Evolutionary conservation across 2,329 filamentous ascomycete species (phyloP).

Genomic region (Hypocrella siamensis): DNA sequence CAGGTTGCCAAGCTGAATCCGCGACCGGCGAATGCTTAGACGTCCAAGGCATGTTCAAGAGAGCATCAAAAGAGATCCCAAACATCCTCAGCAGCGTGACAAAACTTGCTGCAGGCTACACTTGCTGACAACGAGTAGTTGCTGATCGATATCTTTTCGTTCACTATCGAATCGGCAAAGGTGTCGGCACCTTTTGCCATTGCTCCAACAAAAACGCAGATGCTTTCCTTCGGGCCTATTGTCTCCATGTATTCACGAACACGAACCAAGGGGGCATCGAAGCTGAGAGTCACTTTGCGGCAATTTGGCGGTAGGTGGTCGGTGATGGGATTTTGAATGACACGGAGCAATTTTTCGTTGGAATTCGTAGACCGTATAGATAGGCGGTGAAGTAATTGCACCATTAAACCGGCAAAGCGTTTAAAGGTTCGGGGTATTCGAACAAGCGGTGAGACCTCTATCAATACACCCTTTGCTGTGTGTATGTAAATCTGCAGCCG

Average conservation of each 20-base stretch:
- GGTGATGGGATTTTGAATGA: conserved; percentile 96
- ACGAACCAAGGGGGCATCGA: conserved; percentile 75
- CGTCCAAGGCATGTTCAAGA: no score
- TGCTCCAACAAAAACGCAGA: conserved; percentile 93
- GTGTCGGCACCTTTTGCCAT: conserved; percentile 96
- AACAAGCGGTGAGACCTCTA: conserved; percentile 95
- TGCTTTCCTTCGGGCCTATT: conserved; percentile 70
- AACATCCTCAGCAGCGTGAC: conserved; percentile 89
- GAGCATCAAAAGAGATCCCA: conserved; percentile 72
- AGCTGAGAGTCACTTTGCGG: conserved; percentile 92
- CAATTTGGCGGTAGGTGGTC: conserved; percentile 95
- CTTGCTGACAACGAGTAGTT: conserved; percentile 95
- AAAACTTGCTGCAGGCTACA: conserved; percentile 99
- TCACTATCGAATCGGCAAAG: conserved; percentile 87
- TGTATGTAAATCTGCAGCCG: conserved; percentile 98
- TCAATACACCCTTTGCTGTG: conserved; percentile 90
- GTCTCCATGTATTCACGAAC: conserved; percentile 78
- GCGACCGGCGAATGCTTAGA: no score
- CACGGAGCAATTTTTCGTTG: conserved; percentile 91
- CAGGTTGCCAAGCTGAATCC: no score
- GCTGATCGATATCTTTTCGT: conserved; percentile 96
- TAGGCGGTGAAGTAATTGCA: conserved; percentile 86
- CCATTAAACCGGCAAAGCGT: conserved; percentile 96
- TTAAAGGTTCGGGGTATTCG: conserved; percentile 98
- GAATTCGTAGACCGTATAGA: conserved; percentile 95